Evolutionary conservation across 257 asterid species (phyloP), one percentile per base, ranked within the genome.

Genomic region (Solanum sitiens): DNA sequence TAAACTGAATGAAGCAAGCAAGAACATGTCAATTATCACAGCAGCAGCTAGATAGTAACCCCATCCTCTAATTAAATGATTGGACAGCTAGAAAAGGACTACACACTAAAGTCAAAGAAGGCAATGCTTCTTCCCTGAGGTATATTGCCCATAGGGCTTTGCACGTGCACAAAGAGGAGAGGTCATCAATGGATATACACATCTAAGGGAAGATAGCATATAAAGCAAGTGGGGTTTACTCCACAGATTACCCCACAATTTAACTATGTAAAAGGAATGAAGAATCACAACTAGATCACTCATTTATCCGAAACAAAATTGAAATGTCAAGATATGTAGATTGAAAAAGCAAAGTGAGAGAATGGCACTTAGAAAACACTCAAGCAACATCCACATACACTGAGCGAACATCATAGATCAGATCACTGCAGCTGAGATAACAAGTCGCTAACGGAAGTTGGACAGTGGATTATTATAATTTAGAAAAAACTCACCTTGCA

Each of bases 401-500:
- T 25, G 27, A 45, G 67, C 11, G 27, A 79, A 27, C 65, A 79
- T 79, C 42, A 79, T 79, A 45, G 20, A 50, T 50, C 45, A 32
- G 70, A 47, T 50, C 18, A 50, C 11, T 50, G 45, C 30, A 18
- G 45, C 70, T 47, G 45, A 50, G 70, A 82, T 50, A 47, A 50
- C 30, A 30, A 82, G 27, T 82, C 27, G 21, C 44, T 50, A 32
- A 82, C 3, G 2, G 30, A 82, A 50, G 70, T 82, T 50, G 45
- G 45, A 32, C 30, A 6, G 65, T 4, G 18, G 44, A 47, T 82
- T 82, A 82, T 50, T 32, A 82, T 30, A 12, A 82, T 1, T 50
- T 82, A 30, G 30, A 50, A 50, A 71, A 87, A 7, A 25, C 44
- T 89, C 86, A 93, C 94, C 94, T 91, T 92, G 95, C 89, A 93